phyloP scores from a whole-genome alignment of 768 basidiomycete species.

The Stropharia rugosoannulata region DNA sequence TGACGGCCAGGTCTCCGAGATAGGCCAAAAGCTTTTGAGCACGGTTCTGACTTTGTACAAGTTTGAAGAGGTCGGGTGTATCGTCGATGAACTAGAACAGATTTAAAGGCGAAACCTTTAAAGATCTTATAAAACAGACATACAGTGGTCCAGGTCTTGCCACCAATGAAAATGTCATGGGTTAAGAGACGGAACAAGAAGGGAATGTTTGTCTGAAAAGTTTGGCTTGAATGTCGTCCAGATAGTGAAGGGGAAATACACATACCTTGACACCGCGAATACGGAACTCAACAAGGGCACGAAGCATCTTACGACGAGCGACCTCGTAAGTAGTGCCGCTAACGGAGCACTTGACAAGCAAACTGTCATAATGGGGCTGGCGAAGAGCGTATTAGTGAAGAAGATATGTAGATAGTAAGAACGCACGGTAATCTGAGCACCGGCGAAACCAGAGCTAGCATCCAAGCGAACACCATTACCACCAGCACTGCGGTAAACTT shows the following conservation, averaged over 20 bases:
- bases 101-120: background rate
- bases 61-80: conserved; percentile 98
- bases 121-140: background rate
- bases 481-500: conserved; percentile 97
- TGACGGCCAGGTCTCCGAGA: conserved; percentile 96
- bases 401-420: conserved; percentile 1
- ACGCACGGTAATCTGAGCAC: conserved; percentile 94
- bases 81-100: conserved; percentile 90
- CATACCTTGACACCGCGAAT: conserved; percentile 97
- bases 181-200: conserved; percentile 98
- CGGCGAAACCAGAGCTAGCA: conserved; percentile 96
- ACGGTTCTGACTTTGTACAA: conserved; percentile 96
- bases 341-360: conserved; percentile 94
- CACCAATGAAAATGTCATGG: conserved; percentile 92
- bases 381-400: background rate
- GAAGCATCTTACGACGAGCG: conserved; percentile 97
- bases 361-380: conserved; percentile 96
- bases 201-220: conserved; percentile 89
- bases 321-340: conserved; percentile 98
- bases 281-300: conserved; percentile 99
- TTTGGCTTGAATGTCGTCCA: background rate
- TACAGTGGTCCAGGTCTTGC: conserved; percentile 95
- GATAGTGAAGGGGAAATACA: background rate
- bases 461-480: conserved; percentile 98
- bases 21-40: conserved; percentile 97